phyloP scores from a whole-genome alignment of 805 yeast species.

The Suhomyces canberraensis region DNA sequence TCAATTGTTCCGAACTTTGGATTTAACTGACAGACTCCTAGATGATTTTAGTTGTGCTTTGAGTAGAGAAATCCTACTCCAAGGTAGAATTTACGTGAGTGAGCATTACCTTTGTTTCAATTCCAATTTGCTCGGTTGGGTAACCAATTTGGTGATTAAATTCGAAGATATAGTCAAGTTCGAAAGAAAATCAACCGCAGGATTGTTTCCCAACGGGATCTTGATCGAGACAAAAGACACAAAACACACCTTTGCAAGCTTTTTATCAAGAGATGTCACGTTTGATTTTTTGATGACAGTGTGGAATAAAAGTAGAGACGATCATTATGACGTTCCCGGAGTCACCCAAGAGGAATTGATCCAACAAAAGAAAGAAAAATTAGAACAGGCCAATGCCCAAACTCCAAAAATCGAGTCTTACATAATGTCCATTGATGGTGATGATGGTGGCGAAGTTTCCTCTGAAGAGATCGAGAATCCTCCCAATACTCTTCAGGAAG shows the following conservation, averaged over 20 bases:
- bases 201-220: conserved; percentile 68
- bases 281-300: conserved; percentile 52
- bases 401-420: conserved; percentile 15
- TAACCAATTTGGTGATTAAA: conserved; percentile 56
- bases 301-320: conserved; percentile 40
- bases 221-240: conserved; percentile 60
- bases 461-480: conserved; percentile 14
- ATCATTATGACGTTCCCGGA: background rate
- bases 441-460: conserved; percentile 15
- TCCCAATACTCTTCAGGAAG: background rate
- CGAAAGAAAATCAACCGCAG: conserved; percentile 64
- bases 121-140: conserved; percentile 66
- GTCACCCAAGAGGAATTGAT: conserved; percentile 5
- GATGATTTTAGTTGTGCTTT: conserved; percentile 65
- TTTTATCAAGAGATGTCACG: conserved; percentile 56
- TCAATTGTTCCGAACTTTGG: conserved; percentile 51
- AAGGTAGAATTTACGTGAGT: conserved; percentile 61
- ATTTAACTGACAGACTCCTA: conserved; percentile 49
- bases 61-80: conserved; percentile 62
- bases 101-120: conserved; percentile 58
- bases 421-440: conserved; percentile 16
- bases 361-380: conserved; percentile 1
- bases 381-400: conserved; percentile 17
- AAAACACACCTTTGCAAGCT: conserved; percentile 62
- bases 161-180: conserved; percentile 60